These are phyloP conservation scores for Adansonia madagascariensis DNA, from an alignment of 441 rosid species.

Conservation along the genomic window DNA sequence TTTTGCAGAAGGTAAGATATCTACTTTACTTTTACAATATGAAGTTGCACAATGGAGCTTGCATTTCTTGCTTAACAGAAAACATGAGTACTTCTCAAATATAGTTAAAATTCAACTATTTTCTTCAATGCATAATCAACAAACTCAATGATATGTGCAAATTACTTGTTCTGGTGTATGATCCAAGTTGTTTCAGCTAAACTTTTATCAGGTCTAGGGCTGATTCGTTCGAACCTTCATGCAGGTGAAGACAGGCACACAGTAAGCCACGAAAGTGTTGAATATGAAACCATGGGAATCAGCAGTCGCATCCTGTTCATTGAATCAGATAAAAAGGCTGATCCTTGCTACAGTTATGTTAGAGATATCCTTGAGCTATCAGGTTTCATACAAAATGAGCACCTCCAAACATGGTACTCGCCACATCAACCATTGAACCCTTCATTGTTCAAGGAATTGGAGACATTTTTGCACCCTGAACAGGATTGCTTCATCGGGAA, in stretches of 20 bases:
- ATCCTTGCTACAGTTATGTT: slow-evolving; percentile 55
- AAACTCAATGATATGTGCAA: too few relatives aligned
- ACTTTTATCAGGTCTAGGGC: slow-evolving; percentile 40
- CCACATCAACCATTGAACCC: slow-evolving; percentile 72
- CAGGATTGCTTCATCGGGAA: slow-evolving; percentile 33
- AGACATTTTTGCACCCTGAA: slow-evolving; percentile 40
- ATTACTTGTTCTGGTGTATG: too few relatives aligned
- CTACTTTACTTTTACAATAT: background rate
- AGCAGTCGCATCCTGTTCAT: slow-evolving; percentile 20
- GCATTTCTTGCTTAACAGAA: background rate
- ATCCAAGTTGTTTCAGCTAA: background rate
- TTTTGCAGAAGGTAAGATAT: slow-evolving; percentile 41
- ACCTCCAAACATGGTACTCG: slow-evolving; percentile 55
- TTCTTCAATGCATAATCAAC: background rate
- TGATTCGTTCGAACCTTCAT: slow-evolving; percentile 9
- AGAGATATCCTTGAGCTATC: slow-evolving; percentile 60
- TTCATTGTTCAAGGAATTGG: slow-evolving; percentile 54
- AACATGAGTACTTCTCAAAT: background rate
- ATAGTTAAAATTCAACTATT: background rate
- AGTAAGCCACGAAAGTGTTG: slow-evolving; percentile 26
- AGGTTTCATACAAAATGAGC: slow-evolving; percentile 54
- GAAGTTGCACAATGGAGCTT: slow-evolving; percentile 9
- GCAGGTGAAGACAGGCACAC: slow-evolving; percentile 26
- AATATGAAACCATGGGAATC: slow-evolving; percentile 23
- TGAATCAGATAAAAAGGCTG: slow-evolving; percentile 36